phyloP scores from a whole-genome alignment of 192 early-diverging fungal species.

The Coemansia sp. region DNA sequence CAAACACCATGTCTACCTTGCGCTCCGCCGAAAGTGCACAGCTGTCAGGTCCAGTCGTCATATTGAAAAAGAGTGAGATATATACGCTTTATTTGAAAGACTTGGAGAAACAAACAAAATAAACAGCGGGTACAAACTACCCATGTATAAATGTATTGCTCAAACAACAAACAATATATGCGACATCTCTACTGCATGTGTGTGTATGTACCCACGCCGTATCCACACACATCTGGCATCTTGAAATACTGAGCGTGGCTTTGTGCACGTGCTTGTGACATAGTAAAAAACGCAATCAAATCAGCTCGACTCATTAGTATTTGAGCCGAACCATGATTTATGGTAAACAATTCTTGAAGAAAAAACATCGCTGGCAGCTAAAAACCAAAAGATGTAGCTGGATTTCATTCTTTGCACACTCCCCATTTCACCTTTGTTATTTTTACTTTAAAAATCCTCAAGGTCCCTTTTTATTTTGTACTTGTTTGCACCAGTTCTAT shows the following conservation, averaged over 20 bases:
- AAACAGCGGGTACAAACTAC: too few relatives aligned
- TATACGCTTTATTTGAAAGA: too few relatives aligned
- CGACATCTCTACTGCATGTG: not conserved
- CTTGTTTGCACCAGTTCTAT: not conserved
- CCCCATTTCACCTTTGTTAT: too few relatives aligned
- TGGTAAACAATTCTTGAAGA: not conserved
- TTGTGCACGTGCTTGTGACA: not conserved
- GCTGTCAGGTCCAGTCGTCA: conserved; percentile 1
- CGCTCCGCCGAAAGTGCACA: conserved; percentile 4
- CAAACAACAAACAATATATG: not conserved
- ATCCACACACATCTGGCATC: too few relatives aligned
- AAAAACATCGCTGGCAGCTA: not conserved
- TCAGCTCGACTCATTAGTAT: too few relatives aligned
- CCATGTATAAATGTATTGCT: too few relatives aligned
- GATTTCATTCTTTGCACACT: not conserved
- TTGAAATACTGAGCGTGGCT: not conserved
- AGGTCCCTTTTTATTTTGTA: too few relatives aligned
- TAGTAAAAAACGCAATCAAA: too few relatives aligned
- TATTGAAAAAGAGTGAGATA: not conserved
- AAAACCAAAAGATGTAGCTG: not conserved
- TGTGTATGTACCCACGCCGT: too few relatives aligned
- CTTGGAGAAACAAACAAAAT: too few relatives aligned
- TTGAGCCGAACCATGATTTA: not conserved
- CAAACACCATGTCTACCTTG: conserved; percentile 44
- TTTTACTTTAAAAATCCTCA: too few relatives aligned